These are phyloP conservation scores for Backusella macrospora DNA, from an alignment of 192 early-diverging fungal species.

Conservation along the genomic window DNA sequence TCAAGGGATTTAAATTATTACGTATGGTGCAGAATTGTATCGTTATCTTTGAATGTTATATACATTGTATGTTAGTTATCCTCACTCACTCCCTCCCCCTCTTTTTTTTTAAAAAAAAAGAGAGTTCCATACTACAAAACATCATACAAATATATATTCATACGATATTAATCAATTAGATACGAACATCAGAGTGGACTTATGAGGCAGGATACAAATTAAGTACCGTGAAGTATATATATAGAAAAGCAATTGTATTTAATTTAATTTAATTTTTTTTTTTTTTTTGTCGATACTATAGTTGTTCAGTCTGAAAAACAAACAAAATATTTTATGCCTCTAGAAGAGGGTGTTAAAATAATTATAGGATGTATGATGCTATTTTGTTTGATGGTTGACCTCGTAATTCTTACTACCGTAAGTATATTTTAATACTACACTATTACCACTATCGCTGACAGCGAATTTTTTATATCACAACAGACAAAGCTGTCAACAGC, in stretches of 20 bases:
- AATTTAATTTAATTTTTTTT: too few species aligned
- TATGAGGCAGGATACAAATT: conserved; percentile 19
- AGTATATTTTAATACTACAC: not conserved
- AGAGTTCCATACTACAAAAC: not conserved
- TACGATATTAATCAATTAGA: not conserved
- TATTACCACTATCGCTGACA: not conserved
- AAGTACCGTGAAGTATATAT: too few species aligned
- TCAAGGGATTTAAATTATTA: not conserved
- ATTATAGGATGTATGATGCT: conserved; percentile 14
- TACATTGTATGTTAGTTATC: not conserved
- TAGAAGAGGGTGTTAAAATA: not conserved
- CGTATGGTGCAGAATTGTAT: conserved; percentile 15
- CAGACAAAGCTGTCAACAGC: conserved; percentile 25
- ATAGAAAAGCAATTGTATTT: too few species aligned
- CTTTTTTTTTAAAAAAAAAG: not conserved
- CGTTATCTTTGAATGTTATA: conserved; percentile 9
- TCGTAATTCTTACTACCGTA: conserved; percentile 29
- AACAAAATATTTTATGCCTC: conserved; percentile 5
- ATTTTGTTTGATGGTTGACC: conserved; percentile 26
- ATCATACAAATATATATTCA: too few species aligned
- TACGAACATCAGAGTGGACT: conserved; percentile 10
- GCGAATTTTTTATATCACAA: not conserved
- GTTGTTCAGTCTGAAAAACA: not conserved
- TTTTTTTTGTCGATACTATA: not conserved
- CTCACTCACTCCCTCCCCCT: not conserved